These are phyloP conservation scores for Domatiomyces globalis DNA, from an alignment of 2,329 filamentous ascomycete species.

Conservation along the genomic window DNA sequence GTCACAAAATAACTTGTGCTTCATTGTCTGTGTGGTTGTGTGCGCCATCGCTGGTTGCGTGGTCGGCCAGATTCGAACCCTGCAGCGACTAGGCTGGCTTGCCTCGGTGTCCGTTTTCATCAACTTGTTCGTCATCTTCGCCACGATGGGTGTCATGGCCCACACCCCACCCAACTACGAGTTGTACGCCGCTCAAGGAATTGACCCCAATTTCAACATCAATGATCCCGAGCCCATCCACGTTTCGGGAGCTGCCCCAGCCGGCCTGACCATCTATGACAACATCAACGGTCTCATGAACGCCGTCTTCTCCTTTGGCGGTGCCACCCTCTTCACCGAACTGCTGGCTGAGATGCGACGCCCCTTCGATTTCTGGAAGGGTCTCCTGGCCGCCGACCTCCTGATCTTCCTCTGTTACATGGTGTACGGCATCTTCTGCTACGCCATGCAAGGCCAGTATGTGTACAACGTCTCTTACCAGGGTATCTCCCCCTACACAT, in stretches of 20 bases:
- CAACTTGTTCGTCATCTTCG: constrained; percentile 41
- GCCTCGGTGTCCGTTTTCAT: constrained; percentile 44
- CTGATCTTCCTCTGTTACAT: constrained; percentile 38
- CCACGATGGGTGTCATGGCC: constrained; percentile 41
- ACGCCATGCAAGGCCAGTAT: constrained; percentile 36
- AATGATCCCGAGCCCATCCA: constrained; percentile 28
- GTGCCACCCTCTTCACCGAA: constrained; percentile 43
- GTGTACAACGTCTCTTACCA: constrained; percentile 29
- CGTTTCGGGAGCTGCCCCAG: constrained; percentile 5
- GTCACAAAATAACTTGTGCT: constrained; percentile 38
- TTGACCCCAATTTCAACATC: constrained; percentile 26
- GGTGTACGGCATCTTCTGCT: constrained; percentile 35
- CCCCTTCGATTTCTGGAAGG: constrained; percentile 37
- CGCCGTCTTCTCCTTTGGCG: constrained; percentile 45
- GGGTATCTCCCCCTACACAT: constrained; percentile 27
- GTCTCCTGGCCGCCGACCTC: constrained; percentile 30
- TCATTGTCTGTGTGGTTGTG: constrained; percentile 38
- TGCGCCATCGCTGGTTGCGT: constrained; percentile 39
- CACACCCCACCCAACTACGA: constrained; percentile 37
- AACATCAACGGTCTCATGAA: constrained; percentile 40
- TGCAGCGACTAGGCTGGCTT: constrained; percentile 41
- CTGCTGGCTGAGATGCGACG: constrained; percentile 42
- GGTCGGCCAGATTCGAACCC: constrained; percentile 42
- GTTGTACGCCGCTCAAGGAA: constrained; percentile 20
- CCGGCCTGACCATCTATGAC: constrained; percentile 30